Evolutionary conservation across 1,284 basidiomycete genomes (phyloP), one percentile per base, ranked within the genome.

Genomic region (Ustilago xerochloae): DNA sequence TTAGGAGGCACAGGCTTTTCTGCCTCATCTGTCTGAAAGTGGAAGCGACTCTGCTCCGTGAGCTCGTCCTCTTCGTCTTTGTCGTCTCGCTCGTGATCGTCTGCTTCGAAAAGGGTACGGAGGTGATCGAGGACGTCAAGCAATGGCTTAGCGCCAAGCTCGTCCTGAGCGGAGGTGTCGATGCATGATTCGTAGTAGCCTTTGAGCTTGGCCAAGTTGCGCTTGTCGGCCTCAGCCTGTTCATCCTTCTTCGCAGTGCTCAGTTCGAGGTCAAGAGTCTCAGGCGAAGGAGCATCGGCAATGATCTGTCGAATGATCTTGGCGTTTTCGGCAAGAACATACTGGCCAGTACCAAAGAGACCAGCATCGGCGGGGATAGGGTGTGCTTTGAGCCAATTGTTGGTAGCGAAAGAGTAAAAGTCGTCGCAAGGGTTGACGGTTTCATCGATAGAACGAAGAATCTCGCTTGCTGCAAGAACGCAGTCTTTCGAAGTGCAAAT

Each of bases 351-450:
- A 87, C 87, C 88, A 85, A 72, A 84, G 61, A 79, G 78, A 55
- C 72, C 73, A 16, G 63, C 89, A 89, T 92, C 62, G 28, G 32
- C 62, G 20, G 78, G 81, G 32, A 78, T 81, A 22, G 77, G 75
- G 46, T 81, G 83, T 4, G 65, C 18, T 6, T 62, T 70, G 26
- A 66, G 77, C 78, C 78, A 85, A 43, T 84, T 67, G 67, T 81
- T 81, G 50, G 77, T 80, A 16, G 93, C 90, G 85, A 91, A 99
- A 70, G 91, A 89, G 84, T 96, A 97, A 84, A 98, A 98, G 85
- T 95, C 91, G 76, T 97, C 92, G 86, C 96, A 99, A 0, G 96
- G 96, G 84, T 98, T 93, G 74, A 92, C 88, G 4, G 90, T 87
- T 13, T 88, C 88, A 84, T 99, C 94, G 48, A 99, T 86, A 3